Base-by-base conservation (phyloP, 805 yeast genomes). In the Schwanniomyces vanrijiae region DNA sequence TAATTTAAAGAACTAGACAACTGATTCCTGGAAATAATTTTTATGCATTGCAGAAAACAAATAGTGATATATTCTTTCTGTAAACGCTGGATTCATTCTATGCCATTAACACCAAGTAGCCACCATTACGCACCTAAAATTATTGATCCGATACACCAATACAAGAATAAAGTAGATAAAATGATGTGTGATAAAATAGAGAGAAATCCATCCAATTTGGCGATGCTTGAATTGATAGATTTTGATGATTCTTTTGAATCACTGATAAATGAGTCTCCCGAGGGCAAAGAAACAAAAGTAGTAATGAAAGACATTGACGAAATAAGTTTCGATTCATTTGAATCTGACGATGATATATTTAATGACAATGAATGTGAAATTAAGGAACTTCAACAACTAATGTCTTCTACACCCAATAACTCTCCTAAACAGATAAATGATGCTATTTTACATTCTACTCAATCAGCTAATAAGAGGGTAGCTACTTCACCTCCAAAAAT, bases 241-340 rank as follows among this genome's bases (percentile, higher is more conserved):
- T 44, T 44, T 21, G 24, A 29, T 14, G 41, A 41, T 24, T 43
- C 46, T n/a, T 44, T 44, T 25, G 44, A 44, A 19, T 39, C 43
- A 4, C 43, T 39, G 46, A 34, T 29, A 14, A 33, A 31, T 21
- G 43, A 44, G 19, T 37, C 20, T 10, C 37, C 26, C 5, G 13
- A 2, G 18, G 33, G 14, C 31, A 44, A 24, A 14, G 22, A 18
- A 26, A 16, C 13, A 9, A 19, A 18, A 8, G 29, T 28, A 20
- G 16, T 13, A 19, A 11, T 33, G 16, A 14, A 33, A 13, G 37
- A 43, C 20, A 25, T 43, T 6, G 46, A 44, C n/a, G 44, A 44
- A n/a, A 44, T 44, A n/a, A 40, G 47, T 16, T 44, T 44, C 10
- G 26, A 33, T 16, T 44, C 47, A 4, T 44, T 44, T 39, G 40